A percentile compares a stretch with the other conserved stretches of the same genome.
These are phyloP conservation scores for Rhizopus delemar DNA, from an alignment of 371 early-diverging fungal genomes.

Conservation along the genomic window DNA sequence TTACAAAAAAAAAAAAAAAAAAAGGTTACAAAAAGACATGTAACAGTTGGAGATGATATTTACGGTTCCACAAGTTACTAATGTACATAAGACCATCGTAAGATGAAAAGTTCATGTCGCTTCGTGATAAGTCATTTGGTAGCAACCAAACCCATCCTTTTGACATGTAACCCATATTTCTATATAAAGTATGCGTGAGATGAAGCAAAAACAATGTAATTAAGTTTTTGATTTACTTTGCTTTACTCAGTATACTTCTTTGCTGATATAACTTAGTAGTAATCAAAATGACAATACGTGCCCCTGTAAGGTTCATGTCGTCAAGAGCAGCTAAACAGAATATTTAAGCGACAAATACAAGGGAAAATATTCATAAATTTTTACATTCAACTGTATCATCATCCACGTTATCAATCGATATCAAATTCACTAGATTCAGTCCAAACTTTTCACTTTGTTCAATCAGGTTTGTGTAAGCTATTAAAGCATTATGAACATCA, in stretches of 20 bases:
- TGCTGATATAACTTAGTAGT: not conserved
- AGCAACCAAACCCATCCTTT: constrained; percentile 50
- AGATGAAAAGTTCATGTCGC: constrained; percentile 10
- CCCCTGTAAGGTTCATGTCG: not conserved
- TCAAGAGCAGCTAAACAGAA: not conserved
- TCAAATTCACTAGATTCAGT: too few relatives aligned
- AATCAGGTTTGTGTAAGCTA: too few relatives aligned
- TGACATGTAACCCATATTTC: constrained; percentile 34
- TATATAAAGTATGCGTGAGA: constrained; percentile 7
- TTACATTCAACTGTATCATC: not conserved
- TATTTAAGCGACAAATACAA: too few relatives aligned
- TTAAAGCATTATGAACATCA: not conserved
- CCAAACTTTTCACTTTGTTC: too few relatives aligned
- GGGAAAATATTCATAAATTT: too few relatives aligned
- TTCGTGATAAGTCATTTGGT: constrained; percentile 33
- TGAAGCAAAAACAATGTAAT: not conserved
- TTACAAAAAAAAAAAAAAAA: constrained; percentile 4
- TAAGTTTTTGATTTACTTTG: constrained; percentile 22
- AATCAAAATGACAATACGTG: constrained; percentile 1
- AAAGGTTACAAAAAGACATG: not conserved
- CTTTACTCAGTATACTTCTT: constrained; percentile 23
- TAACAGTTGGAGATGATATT: constrained; percentile 12
- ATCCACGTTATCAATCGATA: too few relatives aligned
- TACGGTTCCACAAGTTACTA: constrained; percentile 50
- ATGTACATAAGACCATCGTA: constrained; percentile 53